phyloP scores from a whole-genome alignment of 768 basidiomycete species.

The Amanita inopinata region DNA sequence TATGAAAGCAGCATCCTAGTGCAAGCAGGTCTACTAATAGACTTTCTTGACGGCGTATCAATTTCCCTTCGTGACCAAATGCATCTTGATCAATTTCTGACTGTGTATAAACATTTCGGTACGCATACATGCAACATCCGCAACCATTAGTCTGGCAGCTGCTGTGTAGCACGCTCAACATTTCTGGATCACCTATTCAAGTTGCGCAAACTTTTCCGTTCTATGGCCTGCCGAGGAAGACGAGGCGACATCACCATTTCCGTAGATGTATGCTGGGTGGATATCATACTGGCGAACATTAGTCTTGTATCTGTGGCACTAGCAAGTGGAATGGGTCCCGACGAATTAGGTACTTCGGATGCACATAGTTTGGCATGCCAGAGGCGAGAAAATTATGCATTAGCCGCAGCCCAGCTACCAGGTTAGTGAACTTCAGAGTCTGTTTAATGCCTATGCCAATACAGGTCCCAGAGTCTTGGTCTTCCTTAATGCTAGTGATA shows the following conservation, averaged over 20 bases:
- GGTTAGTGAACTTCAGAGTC: constrained; percentile 27
- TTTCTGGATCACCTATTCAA: constrained; percentile 38
- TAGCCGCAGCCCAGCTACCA: constrained; percentile 62
- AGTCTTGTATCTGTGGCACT: constrained; percentile 23
- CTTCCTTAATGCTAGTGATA: constrained; percentile 32
- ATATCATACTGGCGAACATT: constrained; percentile 47
- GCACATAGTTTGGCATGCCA: constrained; percentile 26
- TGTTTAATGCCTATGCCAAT: constrained; percentile 9
- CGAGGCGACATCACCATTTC: not conserved
- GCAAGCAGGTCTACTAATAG: not conserved
- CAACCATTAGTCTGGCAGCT: constrained; percentile 1
- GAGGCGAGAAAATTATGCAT: constrained; percentile 39
- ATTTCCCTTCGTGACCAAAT: not conserved
- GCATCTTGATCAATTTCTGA: not conserved
- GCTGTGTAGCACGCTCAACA: constrained; percentile 17
- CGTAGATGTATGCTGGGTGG: constrained; percentile 54
- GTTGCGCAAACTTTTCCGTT: constrained; percentile 37
- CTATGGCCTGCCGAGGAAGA: not conserved
- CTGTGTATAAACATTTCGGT: constrained; percentile 8
- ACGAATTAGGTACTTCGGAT: constrained; percentile 1
- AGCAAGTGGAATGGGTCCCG: constrained; percentile 12
- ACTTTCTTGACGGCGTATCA: not conserved
- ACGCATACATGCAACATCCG: constrained; percentile 6
- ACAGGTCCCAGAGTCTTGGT: constrained; percentile 39
- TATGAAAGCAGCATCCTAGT: not conserved